phyloP scores from a whole-genome alignment of 257 asterid genomes.

The Capsicum baccatum region DNA sequence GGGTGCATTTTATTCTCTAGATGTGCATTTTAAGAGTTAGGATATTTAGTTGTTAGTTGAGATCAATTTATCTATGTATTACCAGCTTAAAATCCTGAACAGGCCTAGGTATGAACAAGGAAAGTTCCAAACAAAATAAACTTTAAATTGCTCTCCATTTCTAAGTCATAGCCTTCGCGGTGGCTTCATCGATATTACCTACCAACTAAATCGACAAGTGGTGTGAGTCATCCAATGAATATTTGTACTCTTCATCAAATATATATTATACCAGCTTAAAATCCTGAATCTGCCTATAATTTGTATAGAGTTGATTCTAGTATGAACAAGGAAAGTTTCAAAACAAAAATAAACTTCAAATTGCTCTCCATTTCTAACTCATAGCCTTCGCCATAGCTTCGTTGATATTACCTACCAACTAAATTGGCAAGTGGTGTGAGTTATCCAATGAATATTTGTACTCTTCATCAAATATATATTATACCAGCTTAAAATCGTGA shows the following conservation, averaged over 20 bases:
- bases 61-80: neutral
- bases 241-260: neutral
- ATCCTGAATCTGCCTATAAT: neutral
- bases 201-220: neutral
- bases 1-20: neutral
- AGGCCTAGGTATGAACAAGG: neutral
- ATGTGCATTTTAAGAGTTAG: neutral
- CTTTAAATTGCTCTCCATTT: too few relatives aligned
- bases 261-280: too few relatives aligned
- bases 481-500: neutral
- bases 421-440: constrained; percentile 23
- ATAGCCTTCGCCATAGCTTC: too few relatives aligned
- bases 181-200: too few relatives aligned
- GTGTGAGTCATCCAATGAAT: neutral
- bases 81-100: neutral
- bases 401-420: too few relatives aligned
- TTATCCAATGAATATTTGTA: neutral
- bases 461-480: too few relatives aligned
- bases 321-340: neutral
- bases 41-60: neutral
- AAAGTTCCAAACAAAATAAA: neutral
- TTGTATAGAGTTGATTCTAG: neutral
- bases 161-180: too few relatives aligned
- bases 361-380: too few relatives aligned
- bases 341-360: neutral